phyloP scores from a whole-genome alignment of 2,329 filamentous ascomycete genomes.

The Cercospora sp. region DNA sequence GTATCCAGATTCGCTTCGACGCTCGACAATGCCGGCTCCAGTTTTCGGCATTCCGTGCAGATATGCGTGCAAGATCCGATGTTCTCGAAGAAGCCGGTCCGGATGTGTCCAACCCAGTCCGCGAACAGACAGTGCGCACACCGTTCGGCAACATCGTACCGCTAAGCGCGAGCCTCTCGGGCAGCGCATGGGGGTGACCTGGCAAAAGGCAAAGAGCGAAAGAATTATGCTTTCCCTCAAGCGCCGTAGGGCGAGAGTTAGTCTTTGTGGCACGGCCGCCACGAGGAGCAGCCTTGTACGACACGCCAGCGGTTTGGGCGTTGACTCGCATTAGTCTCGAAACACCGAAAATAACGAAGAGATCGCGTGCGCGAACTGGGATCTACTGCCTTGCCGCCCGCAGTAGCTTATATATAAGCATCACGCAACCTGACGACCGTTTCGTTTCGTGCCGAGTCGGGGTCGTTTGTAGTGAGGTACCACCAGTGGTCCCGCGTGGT shows the following conservation, averaged over 20 bases:
- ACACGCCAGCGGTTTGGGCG: slow-evolving; percentile 3
- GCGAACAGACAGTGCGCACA: neutral
- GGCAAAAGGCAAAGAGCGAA: neutral
- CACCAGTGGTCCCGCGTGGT: neutral
- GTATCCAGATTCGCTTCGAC: neutral
- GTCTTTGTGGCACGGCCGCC: slow-evolving; percentile 2
- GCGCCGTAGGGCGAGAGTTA: slow-evolving; percentile 4
- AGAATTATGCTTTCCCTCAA: neutral
- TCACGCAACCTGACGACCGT: neutral
- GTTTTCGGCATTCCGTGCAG: neutral
- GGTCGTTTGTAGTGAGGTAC: neutral
- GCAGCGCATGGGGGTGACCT: neutral
- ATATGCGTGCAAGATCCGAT: neutral
- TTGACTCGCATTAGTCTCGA: slow-evolving; percentile 20
- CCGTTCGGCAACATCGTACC: slow-evolving; percentile 2
- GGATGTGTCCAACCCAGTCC: neutral
- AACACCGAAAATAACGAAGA: neutral
- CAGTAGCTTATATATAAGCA: slow-evolving; percentile 8
- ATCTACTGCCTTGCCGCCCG: slow-evolving; percentile 3
- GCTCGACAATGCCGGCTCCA: slow-evolving; percentile 1
- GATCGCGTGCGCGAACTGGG: slow-evolving; percentile 16
- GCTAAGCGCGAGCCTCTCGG: slow-evolving; percentile 1
- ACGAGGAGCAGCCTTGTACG: slow-evolving; percentile 18
- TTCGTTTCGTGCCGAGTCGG: neutral
- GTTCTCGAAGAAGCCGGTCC: neutral